Conservation (phyloP, 768 basidiomycete genomes). For the Kwoniella shandongensis region DNA sequence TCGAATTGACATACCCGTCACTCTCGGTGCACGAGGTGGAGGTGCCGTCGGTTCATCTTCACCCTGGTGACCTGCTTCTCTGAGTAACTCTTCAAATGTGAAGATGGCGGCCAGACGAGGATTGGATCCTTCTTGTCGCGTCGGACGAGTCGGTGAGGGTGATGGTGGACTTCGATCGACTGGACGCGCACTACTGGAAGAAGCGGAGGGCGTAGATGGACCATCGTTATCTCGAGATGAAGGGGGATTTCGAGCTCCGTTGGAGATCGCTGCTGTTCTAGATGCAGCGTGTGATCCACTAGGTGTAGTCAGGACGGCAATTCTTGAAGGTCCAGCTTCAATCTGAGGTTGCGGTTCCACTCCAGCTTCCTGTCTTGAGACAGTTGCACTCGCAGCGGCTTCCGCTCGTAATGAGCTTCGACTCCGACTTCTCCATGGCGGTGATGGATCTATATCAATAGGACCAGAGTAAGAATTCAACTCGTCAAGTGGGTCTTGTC, state of each 20-base stretch:
- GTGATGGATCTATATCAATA: constrained; percentile 22
- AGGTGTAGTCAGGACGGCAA: background rate
- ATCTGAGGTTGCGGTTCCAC: background rate
- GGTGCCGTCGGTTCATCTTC: background rate
- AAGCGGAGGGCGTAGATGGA: constrained; percentile 3
- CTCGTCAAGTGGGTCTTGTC: constrained; percentile 23
- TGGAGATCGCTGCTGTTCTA: background rate
- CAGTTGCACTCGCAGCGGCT: background rate
- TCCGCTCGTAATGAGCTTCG: background rate
- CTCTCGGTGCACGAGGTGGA: background rate
- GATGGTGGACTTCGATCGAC: constrained; percentile 9
- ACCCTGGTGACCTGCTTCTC: background rate
- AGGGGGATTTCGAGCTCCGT: constrained; percentile 12
- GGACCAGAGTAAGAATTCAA: constrained; percentile 18
- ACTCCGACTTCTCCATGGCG: constrained; percentile 16
- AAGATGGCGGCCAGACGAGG: constrained; percentile 17
- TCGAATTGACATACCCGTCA: too few species aligned
- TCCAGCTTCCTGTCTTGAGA: background rate
- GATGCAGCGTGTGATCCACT: background rate
- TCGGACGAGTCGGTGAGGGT: constrained; percentile 13
- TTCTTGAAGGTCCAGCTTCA: background rate
- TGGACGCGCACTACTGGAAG: background rate
- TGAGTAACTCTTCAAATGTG: constrained; percentile 14
- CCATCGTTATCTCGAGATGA: constrained; percentile 1
- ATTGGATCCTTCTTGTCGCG: background rate